Evolutionary conservation across 2,329 filamentous ascomycete genomes (phyloP).

Genomic region (Piedraia hortae): DNA sequence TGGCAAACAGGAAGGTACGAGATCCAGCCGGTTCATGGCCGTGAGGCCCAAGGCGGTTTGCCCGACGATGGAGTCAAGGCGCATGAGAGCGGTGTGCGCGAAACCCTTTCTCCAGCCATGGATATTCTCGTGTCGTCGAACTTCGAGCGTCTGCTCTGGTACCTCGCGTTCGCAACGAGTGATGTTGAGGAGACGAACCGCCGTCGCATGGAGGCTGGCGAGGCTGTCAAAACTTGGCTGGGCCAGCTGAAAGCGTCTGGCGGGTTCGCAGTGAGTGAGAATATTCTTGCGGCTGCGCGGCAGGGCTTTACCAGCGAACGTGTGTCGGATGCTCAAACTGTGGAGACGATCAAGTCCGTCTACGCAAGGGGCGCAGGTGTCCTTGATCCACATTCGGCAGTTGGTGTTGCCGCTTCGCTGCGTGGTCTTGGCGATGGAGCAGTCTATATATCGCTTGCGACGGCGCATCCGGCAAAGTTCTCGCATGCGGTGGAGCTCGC

Average conservation of each 20-base stretch:
- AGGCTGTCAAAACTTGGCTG: slow-evolving; percentile 56
- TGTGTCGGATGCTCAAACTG: slow-evolving; percentile 26
- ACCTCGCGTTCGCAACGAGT: slow-evolving; percentile 49
- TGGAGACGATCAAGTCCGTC: slow-evolving; percentile 19
- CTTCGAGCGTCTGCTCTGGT: slow-evolving; percentile 90
- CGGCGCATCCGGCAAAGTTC: slow-evolving; percentile 91
- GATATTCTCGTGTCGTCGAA: slow-evolving; percentile 91
- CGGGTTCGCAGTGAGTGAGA: slow-evolving; percentile 52
- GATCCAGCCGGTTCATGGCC: slow-evolving; percentile 41
- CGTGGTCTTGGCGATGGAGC: slow-evolving; percentile 28
- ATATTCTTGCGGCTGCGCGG: slow-evolving; percentile 43
- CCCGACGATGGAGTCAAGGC: slow-evolving; percentile 30
- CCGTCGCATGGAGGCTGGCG: slow-evolving; percentile 28
- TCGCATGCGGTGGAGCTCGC: slow-evolving; percentile 59
- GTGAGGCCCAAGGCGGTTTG: slow-evolving; percentile 27
- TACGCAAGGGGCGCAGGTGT: slow-evolving; percentile 34
- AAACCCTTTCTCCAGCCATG: slow-evolving; percentile 87
- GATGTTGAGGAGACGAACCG: slow-evolving; percentile 16
- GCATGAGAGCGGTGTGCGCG: slow-evolving; percentile 49
- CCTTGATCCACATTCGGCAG: slow-evolving; percentile 75
- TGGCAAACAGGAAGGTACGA: slow-evolving; percentile 76
- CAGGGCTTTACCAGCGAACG: slow-evolving; percentile 57
- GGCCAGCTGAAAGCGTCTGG: slow-evolving; percentile 52
- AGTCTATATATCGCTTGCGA: slow-evolving; percentile 59
- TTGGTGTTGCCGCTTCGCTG: slow-evolving; percentile 52